phyloP scores from a whole-genome alignment of 257 asterid species.

The Salvia splendens region DNA sequence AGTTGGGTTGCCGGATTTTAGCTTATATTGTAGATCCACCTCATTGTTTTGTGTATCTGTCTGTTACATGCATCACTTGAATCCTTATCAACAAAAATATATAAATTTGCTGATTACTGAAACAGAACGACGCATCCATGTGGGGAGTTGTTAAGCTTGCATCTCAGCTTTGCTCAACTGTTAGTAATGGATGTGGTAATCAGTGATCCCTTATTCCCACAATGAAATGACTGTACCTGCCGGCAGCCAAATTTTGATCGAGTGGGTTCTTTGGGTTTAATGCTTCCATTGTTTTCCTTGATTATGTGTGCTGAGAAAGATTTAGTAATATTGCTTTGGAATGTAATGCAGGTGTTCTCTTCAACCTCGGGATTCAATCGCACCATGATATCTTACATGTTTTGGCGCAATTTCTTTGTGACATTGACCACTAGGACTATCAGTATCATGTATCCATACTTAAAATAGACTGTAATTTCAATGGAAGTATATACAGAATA shows the following conservation, averaged over 20 bases:
- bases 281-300: slow-evolving; percentile 4
- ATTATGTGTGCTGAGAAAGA: slow-evolving; percentile 11
- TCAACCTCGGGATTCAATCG: neutral
- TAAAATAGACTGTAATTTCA: slow-evolving; percentile 18
- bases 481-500: slow-evolving; percentile 18
- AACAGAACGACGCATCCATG: slow-evolving; percentile 84
- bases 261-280: slow-evolving; percentile 21
- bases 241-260: slow-evolving; percentile 25
- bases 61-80: neutral
- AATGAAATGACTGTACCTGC: slow-evolving; percentile 18
- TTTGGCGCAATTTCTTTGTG: neutral
- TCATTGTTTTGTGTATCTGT: slow-evolving; percentile 3
- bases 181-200: slow-evolving; percentile 32
- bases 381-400: slow-evolving; percentile 11
- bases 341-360: slow-evolving; percentile 18
- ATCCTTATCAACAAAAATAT: slow-evolving; percentile 1
- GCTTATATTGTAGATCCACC: slow-evolving; percentile 9
- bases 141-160: slow-evolving; percentile 77
- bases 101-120: slow-evolving; percentile 14
- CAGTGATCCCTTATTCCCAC: slow-evolving; percentile 1
- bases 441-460: neutral
- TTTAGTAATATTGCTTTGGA: slow-evolving; percentile 11
- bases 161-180: slow-evolving; percentile 64
- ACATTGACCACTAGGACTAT: slow-evolving; percentile 3
- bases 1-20: neutral